Conservation (phyloP, 805 yeast species). For the Monosporozyma aerobia region DNA sequence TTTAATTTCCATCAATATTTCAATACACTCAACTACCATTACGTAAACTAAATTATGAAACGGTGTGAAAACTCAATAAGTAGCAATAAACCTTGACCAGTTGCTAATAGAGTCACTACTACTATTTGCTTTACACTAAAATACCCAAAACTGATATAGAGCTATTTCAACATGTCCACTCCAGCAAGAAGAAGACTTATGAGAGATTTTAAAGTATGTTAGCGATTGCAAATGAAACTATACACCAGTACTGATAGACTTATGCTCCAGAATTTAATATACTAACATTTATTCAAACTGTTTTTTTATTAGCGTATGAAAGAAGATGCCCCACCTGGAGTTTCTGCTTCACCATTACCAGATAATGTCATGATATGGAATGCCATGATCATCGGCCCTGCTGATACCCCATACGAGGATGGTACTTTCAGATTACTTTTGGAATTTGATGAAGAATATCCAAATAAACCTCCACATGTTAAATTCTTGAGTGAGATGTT, state of each 20-base stretch:
- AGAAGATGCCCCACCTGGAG: slow-evolving; percentile 97
- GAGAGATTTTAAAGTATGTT: slow-evolving; percentile 87
- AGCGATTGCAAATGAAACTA: neutral
- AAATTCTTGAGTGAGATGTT: slow-evolving; percentile 90
- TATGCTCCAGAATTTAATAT: neutral
- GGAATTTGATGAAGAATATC: slow-evolving; percentile 94
- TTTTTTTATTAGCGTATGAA: slow-evolving; percentile 61
- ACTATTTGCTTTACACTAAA: neutral
- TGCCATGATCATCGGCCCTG: slow-evolving; percentile 95
- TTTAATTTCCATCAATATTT: neutral
- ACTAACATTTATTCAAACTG: neutral
- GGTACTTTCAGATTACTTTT: slow-evolving; percentile 84
- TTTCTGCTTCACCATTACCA: slow-evolving; percentile 92
- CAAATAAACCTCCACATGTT: slow-evolving; percentile 92
- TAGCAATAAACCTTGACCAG: neutral
- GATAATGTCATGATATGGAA: slow-evolving; percentile 97
- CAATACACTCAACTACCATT: neutral
- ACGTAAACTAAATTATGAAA: neutral
- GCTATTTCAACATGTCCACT: slow-evolving; percentile 61
- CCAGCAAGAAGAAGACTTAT: slow-evolving; percentile 97
- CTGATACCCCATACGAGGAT: slow-evolving; percentile 96
- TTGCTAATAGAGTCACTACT: neutral
- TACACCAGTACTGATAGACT: neutral
- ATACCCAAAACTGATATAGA: neutral
- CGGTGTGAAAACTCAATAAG: neutral